Conservation (phyloP, 2,329 filamentous ascomycete genomes). For the Ceratocystis variospora region DNA sequence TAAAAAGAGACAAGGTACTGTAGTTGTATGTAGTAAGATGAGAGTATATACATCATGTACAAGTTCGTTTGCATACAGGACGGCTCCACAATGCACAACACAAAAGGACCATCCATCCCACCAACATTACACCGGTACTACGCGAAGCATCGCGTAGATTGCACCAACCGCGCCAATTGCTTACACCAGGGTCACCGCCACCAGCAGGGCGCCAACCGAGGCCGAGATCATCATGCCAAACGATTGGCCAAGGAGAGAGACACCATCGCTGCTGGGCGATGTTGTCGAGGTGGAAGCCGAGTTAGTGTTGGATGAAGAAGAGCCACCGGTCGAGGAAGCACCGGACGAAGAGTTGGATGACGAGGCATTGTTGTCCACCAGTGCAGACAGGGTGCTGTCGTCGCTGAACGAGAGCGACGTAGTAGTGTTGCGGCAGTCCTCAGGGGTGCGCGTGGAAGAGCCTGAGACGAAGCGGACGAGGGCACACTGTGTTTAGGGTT, state of each 20-base stretch:
- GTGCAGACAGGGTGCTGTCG: conserved; percentile 21
- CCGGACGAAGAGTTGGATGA: not conserved
- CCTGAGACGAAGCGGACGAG: conserved; percentile 42
- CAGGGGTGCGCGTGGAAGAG: conserved; percentile 25
- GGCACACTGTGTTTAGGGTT: conserved; percentile 33
- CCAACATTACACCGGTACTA: too few relatives aligned
- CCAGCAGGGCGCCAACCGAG: conserved; percentile 5
- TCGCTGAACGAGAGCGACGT: conserved; percentile 26
- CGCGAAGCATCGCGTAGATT: not conserved
- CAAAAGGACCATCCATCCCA: not conserved
- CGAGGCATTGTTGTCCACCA: not conserved
- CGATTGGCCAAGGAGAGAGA: not conserved
- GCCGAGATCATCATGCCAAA: conserved; percentile 5
- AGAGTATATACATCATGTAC: conserved; percentile 9
- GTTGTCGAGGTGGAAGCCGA: not conserved
- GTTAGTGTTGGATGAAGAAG: not conserved
- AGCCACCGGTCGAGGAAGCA: too few relatives aligned
- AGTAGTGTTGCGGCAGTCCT: conserved; percentile 28
- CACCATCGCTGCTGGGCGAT: conserved; percentile 1
- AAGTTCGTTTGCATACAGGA: not conserved
- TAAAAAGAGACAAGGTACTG: not conserved
- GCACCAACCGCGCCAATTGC: not conserved
- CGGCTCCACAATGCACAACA: not conserved
- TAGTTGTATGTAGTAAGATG: not conserved
- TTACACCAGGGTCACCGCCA: conserved; percentile 1